phyloP scores from a whole-genome alignment of 768 basidiomycete species.

The Paxillus involutus region DNA sequence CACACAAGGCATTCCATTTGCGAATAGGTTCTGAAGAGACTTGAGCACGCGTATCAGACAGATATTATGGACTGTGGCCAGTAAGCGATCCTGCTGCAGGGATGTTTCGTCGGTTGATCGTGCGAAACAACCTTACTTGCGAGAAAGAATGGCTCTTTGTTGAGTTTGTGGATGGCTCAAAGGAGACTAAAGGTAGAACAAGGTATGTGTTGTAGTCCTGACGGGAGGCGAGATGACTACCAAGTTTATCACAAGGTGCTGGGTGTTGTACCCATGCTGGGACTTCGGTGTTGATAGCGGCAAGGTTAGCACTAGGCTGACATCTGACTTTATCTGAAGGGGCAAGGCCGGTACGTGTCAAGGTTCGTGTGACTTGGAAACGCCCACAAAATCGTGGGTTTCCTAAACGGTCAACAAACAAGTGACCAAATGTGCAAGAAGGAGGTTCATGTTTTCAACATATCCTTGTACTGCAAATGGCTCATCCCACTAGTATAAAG shows the following conservation, averaged over 20 bases:
- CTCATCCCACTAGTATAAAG: conserved; percentile 28
- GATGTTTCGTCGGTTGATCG: conserved; percentile 15
- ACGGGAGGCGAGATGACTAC: conserved; percentile 31
- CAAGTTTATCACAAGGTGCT: conserved; percentile 1
- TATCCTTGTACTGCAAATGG: conserved; percentile 35
- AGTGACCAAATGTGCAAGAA: conserved; percentile 33
- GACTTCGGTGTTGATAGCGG: background rate
- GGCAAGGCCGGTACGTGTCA: conserved; percentile 7
- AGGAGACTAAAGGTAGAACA: conserved; percentile 28
- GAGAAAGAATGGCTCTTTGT: conserved; percentile 7
- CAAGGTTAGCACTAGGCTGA: background rate
- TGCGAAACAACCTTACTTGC: conserved; percentile 14
- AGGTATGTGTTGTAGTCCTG: conserved; percentile 9
- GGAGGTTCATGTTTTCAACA: conserved; percentile 23
- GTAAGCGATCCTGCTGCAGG: conserved; percentile 18
- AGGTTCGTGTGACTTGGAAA: background rate
- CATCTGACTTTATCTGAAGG: conserved; percentile 21
- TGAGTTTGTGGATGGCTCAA: background rate
- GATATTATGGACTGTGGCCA: conserved; percentile 1
- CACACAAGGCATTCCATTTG: conserved; percentile 22
- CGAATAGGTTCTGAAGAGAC: conserved; percentile 19
- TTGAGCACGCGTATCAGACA: conserved; percentile 21
- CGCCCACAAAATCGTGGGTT: conserved; percentile 12
- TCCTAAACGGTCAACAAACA: conserved; percentile 35
- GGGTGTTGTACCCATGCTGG: conserved; percentile 4